phyloP scores from a whole-genome alignment of 2,329 filamentous ascomycete genomes.

The Sclerotinia nivalis region DNA sequence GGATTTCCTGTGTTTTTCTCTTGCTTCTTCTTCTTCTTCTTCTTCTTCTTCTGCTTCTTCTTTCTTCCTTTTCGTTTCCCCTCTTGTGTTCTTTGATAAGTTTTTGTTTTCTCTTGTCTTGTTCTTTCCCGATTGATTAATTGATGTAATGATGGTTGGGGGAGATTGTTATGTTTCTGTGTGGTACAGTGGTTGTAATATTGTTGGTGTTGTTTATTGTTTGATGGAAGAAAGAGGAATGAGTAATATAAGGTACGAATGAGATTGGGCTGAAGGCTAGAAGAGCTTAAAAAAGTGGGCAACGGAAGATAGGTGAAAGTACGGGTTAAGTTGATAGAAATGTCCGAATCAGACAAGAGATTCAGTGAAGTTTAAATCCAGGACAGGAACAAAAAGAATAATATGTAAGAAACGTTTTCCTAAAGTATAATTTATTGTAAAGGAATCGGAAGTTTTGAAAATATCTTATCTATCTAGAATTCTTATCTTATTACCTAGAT shows the following conservation, averaged over 20 bases:
- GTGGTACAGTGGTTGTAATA: background rate
- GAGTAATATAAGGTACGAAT: background rate
- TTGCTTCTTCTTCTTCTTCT: background rate
- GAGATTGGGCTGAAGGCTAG: background rate
- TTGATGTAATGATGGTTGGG: background rate
- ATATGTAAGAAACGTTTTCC: too few relatives aligned
- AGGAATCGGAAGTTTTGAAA: too few relatives aligned
- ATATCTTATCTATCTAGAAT: too few relatives aligned
- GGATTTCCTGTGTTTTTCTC: conserved; percentile 12
- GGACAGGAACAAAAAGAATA: background rate
- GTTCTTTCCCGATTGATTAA: conserved; percentile 6
- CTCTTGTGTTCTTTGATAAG: conserved; percentile 5
- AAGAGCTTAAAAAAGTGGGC: background rate
- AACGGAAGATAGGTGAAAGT: background rate
- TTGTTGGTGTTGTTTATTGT: background rate
- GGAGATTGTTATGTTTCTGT: background rate
- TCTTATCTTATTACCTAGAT: too few relatives aligned
- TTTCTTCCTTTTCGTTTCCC: conserved; percentile 1
- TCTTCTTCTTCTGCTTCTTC: too few relatives aligned
- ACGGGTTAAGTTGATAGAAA: too few relatives aligned
- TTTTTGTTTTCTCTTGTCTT: conserved; percentile 10
- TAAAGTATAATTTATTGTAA: too few relatives aligned
- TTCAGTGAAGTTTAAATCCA: background rate
- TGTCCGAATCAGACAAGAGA: too few relatives aligned
- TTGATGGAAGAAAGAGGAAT: conserved; percentile 5